Conservation (phyloP, 768 basidiomycete genomes). For the Suillus discolor region DNA sequence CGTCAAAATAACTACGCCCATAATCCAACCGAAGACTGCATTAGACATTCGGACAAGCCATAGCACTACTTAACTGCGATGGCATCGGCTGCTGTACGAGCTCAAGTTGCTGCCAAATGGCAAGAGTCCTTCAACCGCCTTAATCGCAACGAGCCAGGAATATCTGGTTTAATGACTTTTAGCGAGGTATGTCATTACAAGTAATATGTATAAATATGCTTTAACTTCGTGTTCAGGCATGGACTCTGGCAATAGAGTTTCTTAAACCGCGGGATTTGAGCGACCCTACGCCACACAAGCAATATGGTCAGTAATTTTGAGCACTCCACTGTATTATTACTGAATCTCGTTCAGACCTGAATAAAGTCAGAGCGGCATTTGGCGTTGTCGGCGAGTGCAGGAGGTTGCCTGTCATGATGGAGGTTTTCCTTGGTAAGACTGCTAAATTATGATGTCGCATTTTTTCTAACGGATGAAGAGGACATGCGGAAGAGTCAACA, state of each 20-base stretch:
- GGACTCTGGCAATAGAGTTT: constrained; percentile 56
- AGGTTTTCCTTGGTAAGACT: constrained; percentile 68
- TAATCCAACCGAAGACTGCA: not conserved
- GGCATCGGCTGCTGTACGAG: constrained; percentile 64
- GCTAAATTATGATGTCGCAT: not conserved
- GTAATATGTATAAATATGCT: not conserved
- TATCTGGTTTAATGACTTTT: constrained; percentile 64
- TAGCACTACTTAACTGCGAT: constrained; percentile 29
- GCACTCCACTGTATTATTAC: constrained; percentile 12
- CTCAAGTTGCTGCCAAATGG: constrained; percentile 72
- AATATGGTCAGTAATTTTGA: constrained; percentile 27
- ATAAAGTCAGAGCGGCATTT: constrained; percentile 56
- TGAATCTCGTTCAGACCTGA: constrained; percentile 42
- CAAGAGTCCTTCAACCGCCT: constrained; percentile 68
- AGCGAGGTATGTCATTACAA: constrained; percentile 48
- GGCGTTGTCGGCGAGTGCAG: constrained; percentile 58
- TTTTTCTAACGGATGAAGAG: constrained; percentile 42
- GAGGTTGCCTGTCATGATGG: constrained; percentile 64
- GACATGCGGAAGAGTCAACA: constrained; percentile 60
- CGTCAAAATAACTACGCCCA: too few relatives aligned
- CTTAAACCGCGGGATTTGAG: constrained; percentile 58
- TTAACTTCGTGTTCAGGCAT: constrained; percentile 47
- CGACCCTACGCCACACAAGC: constrained; percentile 31
- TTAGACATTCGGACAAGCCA: too few relatives aligned
- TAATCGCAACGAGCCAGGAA: constrained; percentile 60